A percentile compares a stretch with the other conserved stretches of the same genome.
Evolutionary conservation across 2,329 filamentous ascomycete genomes (phyloP).

Genomic region (Botrytis galanthina): DNA sequence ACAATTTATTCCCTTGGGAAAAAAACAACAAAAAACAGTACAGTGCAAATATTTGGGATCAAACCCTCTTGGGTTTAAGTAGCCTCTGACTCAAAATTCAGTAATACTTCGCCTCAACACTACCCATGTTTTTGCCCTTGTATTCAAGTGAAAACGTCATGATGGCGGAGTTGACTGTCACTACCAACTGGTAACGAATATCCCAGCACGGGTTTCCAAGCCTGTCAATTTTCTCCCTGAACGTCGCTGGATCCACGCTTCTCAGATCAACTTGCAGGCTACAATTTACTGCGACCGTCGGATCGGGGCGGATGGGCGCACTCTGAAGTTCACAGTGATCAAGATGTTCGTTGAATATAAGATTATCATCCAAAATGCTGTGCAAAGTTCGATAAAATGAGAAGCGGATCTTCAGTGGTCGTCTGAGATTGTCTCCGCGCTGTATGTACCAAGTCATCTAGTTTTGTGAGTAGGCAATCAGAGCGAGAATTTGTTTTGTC

Average conservation of each 20-base stretch:
- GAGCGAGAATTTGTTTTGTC: background rate
- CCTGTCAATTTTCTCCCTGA: background rate
- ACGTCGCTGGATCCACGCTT: accelerated
- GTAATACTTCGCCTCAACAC: constrained; percentile 11
- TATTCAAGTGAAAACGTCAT: constrained; percentile 14
- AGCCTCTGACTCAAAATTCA: background rate
- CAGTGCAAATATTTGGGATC: too few relatives aligned
- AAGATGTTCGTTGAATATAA: background rate
- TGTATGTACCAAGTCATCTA: constrained; percentile 34
- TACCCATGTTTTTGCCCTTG: background rate
- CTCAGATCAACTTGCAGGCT: background rate
- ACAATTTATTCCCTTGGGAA: background rate
- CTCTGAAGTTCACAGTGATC: background rate
- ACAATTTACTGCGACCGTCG: background rate
- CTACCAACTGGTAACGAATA: background rate
- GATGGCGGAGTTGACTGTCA: background rate
- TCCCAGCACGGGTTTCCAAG: background rate
- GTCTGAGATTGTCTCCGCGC: constrained; percentile 25
- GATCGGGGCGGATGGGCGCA: background rate
- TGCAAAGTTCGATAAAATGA: constrained; percentile 24
- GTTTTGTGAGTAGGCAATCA: background rate
- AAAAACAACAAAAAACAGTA: too few relatives aligned
- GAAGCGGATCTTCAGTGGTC: constrained; percentile 23
- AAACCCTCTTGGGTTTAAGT: too few relatives aligned
- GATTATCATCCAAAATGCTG: background rate